Evolutionary conservation across 2,329 filamentous ascomycete genomes (phyloP).

Genomic region (Trichophyton verrucosum): DNA sequence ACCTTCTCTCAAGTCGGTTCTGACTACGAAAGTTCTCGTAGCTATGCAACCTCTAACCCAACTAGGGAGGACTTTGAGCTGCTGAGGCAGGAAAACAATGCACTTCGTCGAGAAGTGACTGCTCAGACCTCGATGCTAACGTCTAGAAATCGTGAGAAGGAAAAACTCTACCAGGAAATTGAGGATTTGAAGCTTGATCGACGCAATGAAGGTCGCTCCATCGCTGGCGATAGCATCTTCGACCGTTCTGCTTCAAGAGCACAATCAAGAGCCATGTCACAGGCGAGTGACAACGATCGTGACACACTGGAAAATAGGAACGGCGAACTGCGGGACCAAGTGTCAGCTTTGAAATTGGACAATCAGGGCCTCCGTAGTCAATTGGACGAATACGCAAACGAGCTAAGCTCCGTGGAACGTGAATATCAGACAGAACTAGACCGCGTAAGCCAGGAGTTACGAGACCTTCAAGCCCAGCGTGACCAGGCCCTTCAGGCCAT

Average conservation of each 20-base stretch:
- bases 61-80: conserved; percentile 67
- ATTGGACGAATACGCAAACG: conserved; percentile 63
- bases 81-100: conserved; percentile 81
- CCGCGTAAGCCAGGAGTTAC: conserved; percentile 64
- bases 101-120: conserved; percentile 79
- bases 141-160: conserved; percentile 87
- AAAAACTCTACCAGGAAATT: conserved; percentile 89
- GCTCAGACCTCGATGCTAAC: conserved; percentile 97
- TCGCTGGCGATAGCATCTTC: conserved; percentile 74
- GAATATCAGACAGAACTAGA: conserved; percentile 72
- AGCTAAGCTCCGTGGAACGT: conserved; percentile 62
- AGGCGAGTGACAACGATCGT: conserved; percentile 61
- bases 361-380: conserved; percentile 82
- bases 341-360: conserved; percentile 73
- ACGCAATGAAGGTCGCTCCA: conserved; percentile 49
- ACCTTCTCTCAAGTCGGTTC: conserved; percentile 28
- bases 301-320: conserved; percentile 79
- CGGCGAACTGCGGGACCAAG: conserved; percentile 69
- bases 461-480: conserved; percentile 66
- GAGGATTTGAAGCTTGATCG: conserved; percentile 89
- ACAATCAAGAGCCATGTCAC: conserved; percentile 60
- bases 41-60: conserved; percentile 49
- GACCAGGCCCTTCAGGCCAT: conserved; percentile 72
- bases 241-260: conserved; percentile 88
- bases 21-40: conserved; percentile 31